Percentiles rank a stretch among this genome's conserved stretches.
phyloP scores from a whole-genome alignment of 2,329 filamentous ascomycete genomes.

The Cytospora paraplurivora region DNA sequence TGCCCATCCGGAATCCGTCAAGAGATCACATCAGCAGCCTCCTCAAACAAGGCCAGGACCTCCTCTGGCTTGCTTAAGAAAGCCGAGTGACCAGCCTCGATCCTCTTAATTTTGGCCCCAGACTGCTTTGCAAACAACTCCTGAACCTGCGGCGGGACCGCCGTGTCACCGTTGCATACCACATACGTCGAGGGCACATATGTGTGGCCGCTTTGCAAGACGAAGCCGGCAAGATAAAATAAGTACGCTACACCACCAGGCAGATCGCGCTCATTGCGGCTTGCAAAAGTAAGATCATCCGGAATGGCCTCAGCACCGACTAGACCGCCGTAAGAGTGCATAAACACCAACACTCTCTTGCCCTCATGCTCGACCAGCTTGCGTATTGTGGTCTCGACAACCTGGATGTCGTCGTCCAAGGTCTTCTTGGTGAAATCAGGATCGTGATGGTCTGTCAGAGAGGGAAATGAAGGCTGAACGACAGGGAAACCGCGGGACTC shows the following conservation, averaged over 20 bases:
- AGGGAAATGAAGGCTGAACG: constrained; percentile 9
- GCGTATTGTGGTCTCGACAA: not conserved
- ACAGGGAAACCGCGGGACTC: constrained; percentile 11
- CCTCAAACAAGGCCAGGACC: not conserved
- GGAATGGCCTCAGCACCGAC: constrained; percentile 32
- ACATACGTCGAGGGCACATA: constrained; percentile 33
- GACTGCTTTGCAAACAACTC: constrained; percentile 1
- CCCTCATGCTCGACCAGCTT: constrained; percentile 24
- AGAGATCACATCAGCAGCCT: not conserved
- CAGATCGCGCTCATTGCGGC: constrained; percentile 25
- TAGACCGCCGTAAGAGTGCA: constrained; percentile 35
- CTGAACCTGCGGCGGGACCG: constrained; percentile 21
- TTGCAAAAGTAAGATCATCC: constrained; percentile 27
- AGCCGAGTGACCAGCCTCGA: constrained; percentile 9
- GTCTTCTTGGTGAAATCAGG: constrained; percentile 4
- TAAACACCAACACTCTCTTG: constrained; percentile 30
- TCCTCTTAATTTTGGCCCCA: not conserved
- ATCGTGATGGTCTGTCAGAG: constrained; percentile 3
- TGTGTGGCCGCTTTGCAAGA: constrained; percentile 28
- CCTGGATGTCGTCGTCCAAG: not conserved
- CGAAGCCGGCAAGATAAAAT: constrained; percentile 32
- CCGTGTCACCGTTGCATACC: constrained; percentile 28
- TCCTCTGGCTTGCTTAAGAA: not conserved
- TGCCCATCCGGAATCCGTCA: not conserved
- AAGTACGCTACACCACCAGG: constrained; percentile 30